Conservation (phyloP, 192 early-diverging fungal species). For the Coemansia sp. region DNA sequence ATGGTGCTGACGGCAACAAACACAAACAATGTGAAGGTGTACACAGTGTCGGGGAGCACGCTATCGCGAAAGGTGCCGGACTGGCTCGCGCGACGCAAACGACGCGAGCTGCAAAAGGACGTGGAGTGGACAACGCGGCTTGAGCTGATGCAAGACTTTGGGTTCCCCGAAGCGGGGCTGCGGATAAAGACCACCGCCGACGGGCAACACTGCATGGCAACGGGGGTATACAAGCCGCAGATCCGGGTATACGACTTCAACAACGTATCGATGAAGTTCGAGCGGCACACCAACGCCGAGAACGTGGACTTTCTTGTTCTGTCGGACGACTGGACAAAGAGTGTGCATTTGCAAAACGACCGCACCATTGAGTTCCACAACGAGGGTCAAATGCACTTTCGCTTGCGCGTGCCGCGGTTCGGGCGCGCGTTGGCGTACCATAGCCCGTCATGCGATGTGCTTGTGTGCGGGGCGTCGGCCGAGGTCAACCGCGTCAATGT, state of each 20-base stretch:
- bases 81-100: conserved; percentile 87
- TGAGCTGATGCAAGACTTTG: conserved; percentile 77
- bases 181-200: conserved; percentile 82
- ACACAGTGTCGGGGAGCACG: conserved; percentile 73
- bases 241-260: conserved; percentile 91
- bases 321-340: conserved; percentile 98
- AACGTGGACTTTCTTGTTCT: conserved; percentile 82
- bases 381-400: conserved; percentile 93
- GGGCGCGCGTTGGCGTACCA: conserved; percentile 91
- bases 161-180: conserved; percentile 92
- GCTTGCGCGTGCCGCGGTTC: conserved; percentile 92
- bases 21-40: conserved; percentile 94
- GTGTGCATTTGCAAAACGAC: conserved; percentile 87
- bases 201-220: conserved; percentile 85
- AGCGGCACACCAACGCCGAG: conserved; percentile 91
- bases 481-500: conserved; percentile 92
- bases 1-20: conserved; percentile 82
- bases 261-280: conserved; percentile 97
- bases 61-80: conserved; percentile 80
- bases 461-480: conserved; percentile 72
- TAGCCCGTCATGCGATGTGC: conserved; percentile 86
- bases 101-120: conserved; percentile 86
- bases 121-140: conserved; percentile 83
- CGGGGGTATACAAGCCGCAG: conserved; percentile 98
- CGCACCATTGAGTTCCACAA: conserved; percentile 90